Base-by-base conservation (phyloP, 345 rosid species). In the Gossypium raimondii region DNA sequence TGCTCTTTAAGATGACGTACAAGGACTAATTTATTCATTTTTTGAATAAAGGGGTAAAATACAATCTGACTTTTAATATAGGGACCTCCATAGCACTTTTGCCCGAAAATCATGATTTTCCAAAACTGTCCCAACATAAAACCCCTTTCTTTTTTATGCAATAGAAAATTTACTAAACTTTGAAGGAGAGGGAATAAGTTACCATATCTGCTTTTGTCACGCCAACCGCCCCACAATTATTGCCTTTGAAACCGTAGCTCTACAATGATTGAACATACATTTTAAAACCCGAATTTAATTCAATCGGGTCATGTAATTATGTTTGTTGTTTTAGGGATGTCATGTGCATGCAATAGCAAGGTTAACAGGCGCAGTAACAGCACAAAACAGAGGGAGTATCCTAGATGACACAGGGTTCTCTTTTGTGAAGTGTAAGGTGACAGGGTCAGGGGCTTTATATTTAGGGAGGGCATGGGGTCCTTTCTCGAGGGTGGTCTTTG, bases 381-480 rank as follows among this genome's bases (percentile, higher is more conserved):
- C 98, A 3, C 98, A 92, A 8, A 86, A 53, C 8, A 85, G 99
- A 77, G 72, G 92, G 52, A 95, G 94, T 71, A 76, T 88, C 43
- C 8, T 95, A 75, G 96, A 95, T 6, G 99, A 95, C 90, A 95
- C 99, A 7, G 99, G 98, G 16, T 95, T 95, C 89, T 95, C 99
- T 1, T 95, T 95, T 56, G 89, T 95, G 41, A 89, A 90, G 75
- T 93, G 99, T 73, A 91, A 91, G 81, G 94, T 95, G 83, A 95
- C 99, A 72, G 99, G 98, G 5, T 93, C 99, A 0, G 99, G 99
- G 12, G 99, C 92, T 2, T 87, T 95, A 7, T 95, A 87, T 74
- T 87, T 95, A 13, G 99, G 99, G 3, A 84, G 99, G 75, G 98
- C 99, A 3, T 95, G 99, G 99, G 98, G 99, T 44, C 93, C 99